Conservation (phyloP, 352 stramenopile species). For the Phytopythium helicoides region DNA sequence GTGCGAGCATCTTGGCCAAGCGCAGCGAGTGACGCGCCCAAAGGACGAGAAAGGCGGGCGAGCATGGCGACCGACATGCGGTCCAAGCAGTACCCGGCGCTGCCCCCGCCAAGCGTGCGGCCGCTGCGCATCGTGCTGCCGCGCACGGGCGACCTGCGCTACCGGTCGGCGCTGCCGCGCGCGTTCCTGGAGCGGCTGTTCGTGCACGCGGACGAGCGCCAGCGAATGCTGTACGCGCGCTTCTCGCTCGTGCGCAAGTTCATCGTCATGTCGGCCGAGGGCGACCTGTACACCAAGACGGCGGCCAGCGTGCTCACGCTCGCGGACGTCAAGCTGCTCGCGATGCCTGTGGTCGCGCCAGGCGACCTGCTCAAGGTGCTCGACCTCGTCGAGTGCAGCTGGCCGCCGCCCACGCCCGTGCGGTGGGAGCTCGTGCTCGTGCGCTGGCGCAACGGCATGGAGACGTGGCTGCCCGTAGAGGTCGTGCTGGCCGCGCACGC, state of each 20-base stretch:
- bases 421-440: constrained; percentile 72
- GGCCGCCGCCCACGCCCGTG: constrained; percentile 14
- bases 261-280: constrained; percentile 69
- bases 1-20: no score
- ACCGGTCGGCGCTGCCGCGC: constrained; percentile 42
- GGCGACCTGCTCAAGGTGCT: constrained; percentile 66
- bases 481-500: constrained; percentile 39
- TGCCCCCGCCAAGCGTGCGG: constrained; percentile 35
- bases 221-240: constrained; percentile 42
- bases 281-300: constrained; percentile 62
- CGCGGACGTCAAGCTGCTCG: constrained; percentile 46
- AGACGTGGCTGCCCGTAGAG: constrained; percentile 69
- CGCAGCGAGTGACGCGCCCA: no score
- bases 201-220: constrained; percentile 48
- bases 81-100: constrained; percentile 56
- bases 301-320: constrained; percentile 28
- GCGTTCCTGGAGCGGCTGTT: constrained; percentile 46
- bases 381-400: constrained; percentile 65
- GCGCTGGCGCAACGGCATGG: constrained; percentile 60
- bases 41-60: no score
- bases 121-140: constrained; percentile 50
- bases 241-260: constrained; percentile 69
- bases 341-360: constrained; percentile 44
- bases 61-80: constrained; percentile 41
- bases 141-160: constrained; percentile 47